phyloP scores from a whole-genome alignment of 768 basidiomycete species.

The Termitomyces sp. region DNA sequence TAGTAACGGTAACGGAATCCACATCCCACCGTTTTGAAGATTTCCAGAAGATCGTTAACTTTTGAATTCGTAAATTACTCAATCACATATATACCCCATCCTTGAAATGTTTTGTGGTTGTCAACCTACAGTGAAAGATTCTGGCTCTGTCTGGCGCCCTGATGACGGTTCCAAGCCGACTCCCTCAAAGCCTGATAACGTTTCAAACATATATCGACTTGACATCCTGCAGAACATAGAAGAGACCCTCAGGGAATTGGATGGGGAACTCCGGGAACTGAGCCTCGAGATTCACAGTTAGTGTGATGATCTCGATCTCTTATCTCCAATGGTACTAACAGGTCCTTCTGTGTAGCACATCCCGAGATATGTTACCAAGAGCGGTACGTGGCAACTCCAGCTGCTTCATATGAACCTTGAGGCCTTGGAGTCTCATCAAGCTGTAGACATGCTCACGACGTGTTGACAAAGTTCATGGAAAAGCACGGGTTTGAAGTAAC shows the following conservation, averaged over 20 bases:
- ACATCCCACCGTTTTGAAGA: not conserved
- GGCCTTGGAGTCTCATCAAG: not conserved
- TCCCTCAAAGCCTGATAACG: constrained; percentile 25
- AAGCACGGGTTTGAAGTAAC: constrained; percentile 62
- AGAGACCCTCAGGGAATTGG: constrained; percentile 44
- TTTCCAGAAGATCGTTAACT: not conserved
- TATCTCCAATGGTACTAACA: not conserved
- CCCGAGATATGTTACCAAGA: constrained; percentile 73
- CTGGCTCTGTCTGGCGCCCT: constrained; percentile 37
- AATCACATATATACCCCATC: not conserved
- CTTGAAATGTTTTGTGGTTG: constrained; percentile 9
- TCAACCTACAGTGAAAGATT: constrained; percentile 1
- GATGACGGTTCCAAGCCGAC: constrained; percentile 26
- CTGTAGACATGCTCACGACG: constrained; percentile 64
- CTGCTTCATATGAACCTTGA: not conserved
- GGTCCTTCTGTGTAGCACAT: constrained; percentile 37
- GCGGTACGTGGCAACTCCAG: constrained; percentile 34
- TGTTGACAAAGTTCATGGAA: constrained; percentile 61
- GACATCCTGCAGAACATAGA: constrained; percentile 61
- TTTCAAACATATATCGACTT: constrained; percentile 39
- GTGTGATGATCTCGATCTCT: constrained; percentile 8
- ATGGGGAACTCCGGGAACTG: constrained; percentile 48
- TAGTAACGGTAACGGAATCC: too few relatives aligned
- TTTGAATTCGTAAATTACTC: not conserved
- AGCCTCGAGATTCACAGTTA: constrained; percentile 72